Evolutionary conservation across 345 rosid species (phyloP).

Genomic region (Camelina neglecta): DNA sequence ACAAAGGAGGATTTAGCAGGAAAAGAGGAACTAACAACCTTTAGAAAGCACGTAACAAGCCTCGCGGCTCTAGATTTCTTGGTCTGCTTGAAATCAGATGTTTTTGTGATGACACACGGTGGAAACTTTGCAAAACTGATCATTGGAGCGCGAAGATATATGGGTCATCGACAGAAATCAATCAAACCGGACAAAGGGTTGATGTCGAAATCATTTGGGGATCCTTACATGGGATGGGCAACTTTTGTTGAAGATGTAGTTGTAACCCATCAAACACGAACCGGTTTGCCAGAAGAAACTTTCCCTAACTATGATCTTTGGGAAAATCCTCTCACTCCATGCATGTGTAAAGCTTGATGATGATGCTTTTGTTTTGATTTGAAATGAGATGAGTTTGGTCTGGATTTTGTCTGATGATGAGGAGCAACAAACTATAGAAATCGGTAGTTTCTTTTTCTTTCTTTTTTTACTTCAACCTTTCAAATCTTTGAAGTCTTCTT

Average conservation of each 20-base stretch:
- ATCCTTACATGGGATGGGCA: conserved; percentile 99
- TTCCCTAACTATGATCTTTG: conserved; percentile 99
- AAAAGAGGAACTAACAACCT: conserved; percentile 73
- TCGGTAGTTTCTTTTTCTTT: conserved; percentile 27
- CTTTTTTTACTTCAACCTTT: conserved; percentile 1
- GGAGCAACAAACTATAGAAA: conserved; percentile 38
- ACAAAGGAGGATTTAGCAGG: conserved; percentile 97
- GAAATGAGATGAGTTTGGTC: conserved; percentile 36
- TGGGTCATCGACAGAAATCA: conserved; percentile 95
- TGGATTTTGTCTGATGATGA: conserved; percentile 37
- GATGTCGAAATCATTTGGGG: conserved; percentile 98
- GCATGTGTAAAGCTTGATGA: conserved; percentile 99
- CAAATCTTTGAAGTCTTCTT: conserved; percentile 10
- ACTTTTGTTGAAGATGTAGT: conserved; percentile 97
- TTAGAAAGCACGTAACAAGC: conserved; percentile 98
- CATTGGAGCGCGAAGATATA: conserved; percentile 93
- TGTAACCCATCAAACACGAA: conserved; percentile 92
- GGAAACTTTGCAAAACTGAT: conserved; percentile 99
- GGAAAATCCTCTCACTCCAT: conserved; percentile 99
- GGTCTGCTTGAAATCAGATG: conserved; percentile 97
- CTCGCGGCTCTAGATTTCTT: conserved; percentile 97
- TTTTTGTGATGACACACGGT: conserved; percentile 99
- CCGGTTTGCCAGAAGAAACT: conserved; percentile 99
- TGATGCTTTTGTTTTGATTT: conserved; percentile 39
- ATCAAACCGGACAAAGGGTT: conserved; percentile 99